phyloP scores from a whole-genome alignment of 164 flowering plant species.

The Chloranthus sessilifolius region DNA sequence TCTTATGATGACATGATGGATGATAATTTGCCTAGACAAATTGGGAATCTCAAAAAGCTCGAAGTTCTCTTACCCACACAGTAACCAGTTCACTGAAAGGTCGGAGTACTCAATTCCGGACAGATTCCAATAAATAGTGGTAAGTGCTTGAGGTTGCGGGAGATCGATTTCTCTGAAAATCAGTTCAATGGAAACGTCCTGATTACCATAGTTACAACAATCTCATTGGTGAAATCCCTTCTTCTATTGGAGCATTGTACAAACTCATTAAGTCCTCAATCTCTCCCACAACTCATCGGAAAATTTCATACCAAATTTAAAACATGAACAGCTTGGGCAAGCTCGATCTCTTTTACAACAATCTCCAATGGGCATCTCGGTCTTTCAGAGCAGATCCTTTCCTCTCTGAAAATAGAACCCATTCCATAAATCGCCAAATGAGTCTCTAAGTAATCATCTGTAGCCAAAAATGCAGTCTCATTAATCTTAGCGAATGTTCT shows the following conservation, averaged over 20 bases:
- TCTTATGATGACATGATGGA: too few relatives aligned
- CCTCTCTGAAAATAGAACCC: constrained; percentile 28
- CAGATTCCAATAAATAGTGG: too few relatives aligned
- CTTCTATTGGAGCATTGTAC: constrained; percentile 48
- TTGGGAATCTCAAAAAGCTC: too few relatives aligned
- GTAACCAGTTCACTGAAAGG: too few relatives aligned
- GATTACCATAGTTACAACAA: constrained; percentile 78
- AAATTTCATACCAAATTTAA: constrained; percentile 53
- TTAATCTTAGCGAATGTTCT: constrained; percentile 39
- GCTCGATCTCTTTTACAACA: constrained; percentile 77
- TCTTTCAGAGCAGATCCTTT: constrained; percentile 64
- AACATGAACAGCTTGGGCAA: constrained; percentile 77
- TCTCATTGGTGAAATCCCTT: constrained; percentile 65
- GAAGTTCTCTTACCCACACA: too few relatives aligned
- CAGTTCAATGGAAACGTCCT: constrained; percentile 47
- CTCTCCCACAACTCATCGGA: constrained; percentile 84
- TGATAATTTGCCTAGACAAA: too few relatives aligned
- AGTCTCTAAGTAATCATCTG: constrained; percentile 26
- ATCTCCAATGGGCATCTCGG: constrained; percentile 72
- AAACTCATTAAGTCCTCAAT: constrained; percentile 84
- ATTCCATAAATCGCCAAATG: constrained; percentile 13
- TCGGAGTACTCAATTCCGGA: too few relatives aligned
- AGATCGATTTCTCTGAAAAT: constrained; percentile 74
- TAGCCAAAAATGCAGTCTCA: constrained; percentile 49
- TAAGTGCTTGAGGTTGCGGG: too few relatives aligned